phyloP scores from a whole-genome alignment of 1,284 basidiomycete species.

The Xerocomus amazonicus region DNA sequence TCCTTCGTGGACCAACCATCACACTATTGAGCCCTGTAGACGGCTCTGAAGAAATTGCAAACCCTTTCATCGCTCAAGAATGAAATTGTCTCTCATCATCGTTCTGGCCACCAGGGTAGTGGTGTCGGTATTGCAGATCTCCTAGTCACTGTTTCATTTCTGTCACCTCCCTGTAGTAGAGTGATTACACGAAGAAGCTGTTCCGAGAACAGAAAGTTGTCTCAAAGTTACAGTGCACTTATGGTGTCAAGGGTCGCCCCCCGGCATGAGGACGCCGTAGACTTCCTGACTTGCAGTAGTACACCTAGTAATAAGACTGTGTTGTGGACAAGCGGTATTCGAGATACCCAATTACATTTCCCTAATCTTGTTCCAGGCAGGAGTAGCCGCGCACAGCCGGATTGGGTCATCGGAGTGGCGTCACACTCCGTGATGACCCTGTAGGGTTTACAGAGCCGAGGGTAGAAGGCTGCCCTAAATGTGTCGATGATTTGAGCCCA shows the following conservation, averaged over 20 bases:
- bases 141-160: conserved; percentile 4
- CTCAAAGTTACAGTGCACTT: conserved; percentile 12
- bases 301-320: conserved; percentile 1
- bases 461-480: conserved; percentile 14
- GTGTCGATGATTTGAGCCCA: conserved; percentile 30
- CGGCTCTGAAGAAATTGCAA: conserved; percentile 86
- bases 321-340: background rate
- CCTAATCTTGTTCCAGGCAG: background rate
- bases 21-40: conserved; percentile 91
- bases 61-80: conserved; percentile 68
- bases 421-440: conserved; percentile 21
- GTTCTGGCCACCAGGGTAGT: background rate
- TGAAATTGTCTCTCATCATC: conserved; percentile 17
- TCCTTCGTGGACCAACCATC: conserved; percentile 89
- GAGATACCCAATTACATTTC: background rate
- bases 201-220: conserved; percentile 9
- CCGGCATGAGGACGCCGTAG: conserved; percentile 1
- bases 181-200: conserved; percentile 15
- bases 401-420: conserved; percentile 25
- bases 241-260: background rate
- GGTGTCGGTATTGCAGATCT: background rate
- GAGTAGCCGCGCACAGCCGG: background rate
- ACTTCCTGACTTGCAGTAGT: background rate
- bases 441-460: conserved; percentile 17
- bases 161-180: conserved; percentile 19